Conservation (phyloP, 164 flowering plant genomes). For the Tetracentron sinense region DNA sequence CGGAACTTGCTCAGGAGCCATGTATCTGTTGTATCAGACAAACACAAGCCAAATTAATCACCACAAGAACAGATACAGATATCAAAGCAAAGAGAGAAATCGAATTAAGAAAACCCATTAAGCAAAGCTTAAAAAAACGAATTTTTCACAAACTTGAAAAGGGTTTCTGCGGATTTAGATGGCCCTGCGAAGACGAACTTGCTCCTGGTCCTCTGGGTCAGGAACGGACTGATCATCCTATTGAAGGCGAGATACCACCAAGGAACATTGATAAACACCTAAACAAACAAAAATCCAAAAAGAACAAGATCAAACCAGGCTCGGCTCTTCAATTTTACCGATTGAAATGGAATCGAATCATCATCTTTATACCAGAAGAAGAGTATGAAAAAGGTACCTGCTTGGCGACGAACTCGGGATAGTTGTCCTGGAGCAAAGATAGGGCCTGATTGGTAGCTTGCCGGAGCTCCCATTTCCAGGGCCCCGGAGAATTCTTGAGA, state of each 20-base stretch:
- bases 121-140: background rate
- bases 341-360: background rate
- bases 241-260: conserved; percentile 93
- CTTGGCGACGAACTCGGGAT: conserved; percentile 92
- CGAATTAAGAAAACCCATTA: background rate
- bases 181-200: conserved; percentile 90
- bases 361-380: too few relatives aligned
- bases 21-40: conserved; percentile 56
- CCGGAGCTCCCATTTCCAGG: conserved; percentile 52
- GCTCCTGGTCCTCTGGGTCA: conserved; percentile 95
- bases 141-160: conserved; percentile 60
- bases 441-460: conserved; percentile 67
- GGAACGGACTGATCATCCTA: conserved; percentile 75
- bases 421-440: conserved; percentile 74
- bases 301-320: conserved; percentile 8
- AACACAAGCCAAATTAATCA: background rate
- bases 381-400: conserved; percentile 74
- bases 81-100: too few relatives aligned
- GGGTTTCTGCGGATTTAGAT: conserved; percentile 78
- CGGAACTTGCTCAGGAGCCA: conserved; percentile 86
- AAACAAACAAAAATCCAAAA: too few relatives aligned
- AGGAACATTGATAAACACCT: conserved; percentile 94
- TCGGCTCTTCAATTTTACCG: too few relatives aligned
- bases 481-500: conserved; percentile 75
- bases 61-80: background rate